Evolutionary conservation across 139 green algal species (phyloP).

Genomic region (Dunaliella primolecta): DNA sequence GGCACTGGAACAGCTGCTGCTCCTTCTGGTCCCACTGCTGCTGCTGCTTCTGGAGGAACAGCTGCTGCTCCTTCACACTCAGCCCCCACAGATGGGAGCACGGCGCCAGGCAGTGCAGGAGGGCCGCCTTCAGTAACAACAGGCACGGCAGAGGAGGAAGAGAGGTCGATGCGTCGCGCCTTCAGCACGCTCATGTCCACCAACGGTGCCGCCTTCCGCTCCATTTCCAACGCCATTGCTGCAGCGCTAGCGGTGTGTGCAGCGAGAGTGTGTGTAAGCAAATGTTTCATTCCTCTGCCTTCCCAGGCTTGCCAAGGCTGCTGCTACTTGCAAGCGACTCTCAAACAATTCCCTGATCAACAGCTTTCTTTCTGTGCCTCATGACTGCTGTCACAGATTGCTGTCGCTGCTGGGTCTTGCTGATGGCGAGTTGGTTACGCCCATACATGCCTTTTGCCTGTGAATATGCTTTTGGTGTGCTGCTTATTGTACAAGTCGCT

Average conservation of each 20-base stretch:
- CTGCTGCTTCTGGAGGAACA: neutral
- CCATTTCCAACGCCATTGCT: constrained; percentile 38
- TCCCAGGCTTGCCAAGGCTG: too few relatives aligned
- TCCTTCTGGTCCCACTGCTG: neutral
- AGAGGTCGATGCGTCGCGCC: constrained; percentile 8
- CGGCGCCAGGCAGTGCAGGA: neutral
- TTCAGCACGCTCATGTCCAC: constrained; percentile 30
- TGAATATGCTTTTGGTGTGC: too few relatives aligned
- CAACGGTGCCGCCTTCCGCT: constrained; percentile 32
- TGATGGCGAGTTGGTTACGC: too few relatives aligned
- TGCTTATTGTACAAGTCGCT: too few relatives aligned
- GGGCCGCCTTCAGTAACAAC: too few relatives aligned
- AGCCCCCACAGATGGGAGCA: neutral
- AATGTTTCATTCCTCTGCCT: too few relatives aligned
- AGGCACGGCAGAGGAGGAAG: constrained; percentile 16
- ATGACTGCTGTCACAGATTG: too few relatives aligned
- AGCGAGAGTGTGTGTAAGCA: neutral
- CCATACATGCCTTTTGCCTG: too few relatives aligned
- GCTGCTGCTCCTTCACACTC: constrained; percentile 4
- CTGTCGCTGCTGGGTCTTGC: too few relatives aligned
- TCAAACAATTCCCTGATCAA: too few relatives aligned
- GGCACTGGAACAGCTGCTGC: neutral
- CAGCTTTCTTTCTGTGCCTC: too few relatives aligned
- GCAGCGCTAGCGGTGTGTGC: constrained; percentile 31
- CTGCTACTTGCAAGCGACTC: too few relatives aligned